Evolutionary conservation across 495 filamentous ascomycete genomes (phyloP), one percentile per base, ranked within the genome.

Genomic region (Rhypophila decipiens): DNA sequence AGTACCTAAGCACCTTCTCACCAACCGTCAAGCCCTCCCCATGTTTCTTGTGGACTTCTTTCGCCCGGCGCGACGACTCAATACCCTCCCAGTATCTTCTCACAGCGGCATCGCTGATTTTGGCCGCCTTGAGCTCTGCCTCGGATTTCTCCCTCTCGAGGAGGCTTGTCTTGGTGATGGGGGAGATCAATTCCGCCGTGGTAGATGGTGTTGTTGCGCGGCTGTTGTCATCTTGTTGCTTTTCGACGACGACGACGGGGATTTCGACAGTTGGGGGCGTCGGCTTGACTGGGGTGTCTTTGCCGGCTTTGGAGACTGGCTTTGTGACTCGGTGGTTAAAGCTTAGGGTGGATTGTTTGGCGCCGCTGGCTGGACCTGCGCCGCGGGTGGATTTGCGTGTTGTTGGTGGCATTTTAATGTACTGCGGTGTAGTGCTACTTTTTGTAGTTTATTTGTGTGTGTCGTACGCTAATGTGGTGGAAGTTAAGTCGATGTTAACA

Each of bases 1-100:
- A 98, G 57, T 94, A 84, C 52, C 91, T 69, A 52, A 91, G 70
- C 38, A 95, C 82, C 72, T 88, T 90, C 75, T 96, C 93, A 35
- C 85, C 73, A 9, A 87, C 53, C 4, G 72, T 70, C 42, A 98
- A 60, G 3, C 70, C 84, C 50, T 79, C 60, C 1, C 19, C 34
- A 49, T 64, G 61, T 54, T 64, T 64, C 67, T 90, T 86, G 61
- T 97, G 93, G 37, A 90, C 81, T 66, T 60, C 50, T 47, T 49
- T 44, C 2, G 57, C 55, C 38, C 50, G 47, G 51, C 86, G 67
- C 63, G 73, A 68, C 15, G 66, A 55, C 62, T 94, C 85, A 53
- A 88, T 79, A 19, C 50, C 53, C 34, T 63, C 65, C 90, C 90
- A 96, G 62, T 93, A 95, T 54, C 59, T 59, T 51, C 76, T 73